Evolutionary conservation across 2,329 filamentous ascomycete species (phyloP), one percentile per base, ranked within the genome.

Genomic region (Monosporascus sp.): DNA sequence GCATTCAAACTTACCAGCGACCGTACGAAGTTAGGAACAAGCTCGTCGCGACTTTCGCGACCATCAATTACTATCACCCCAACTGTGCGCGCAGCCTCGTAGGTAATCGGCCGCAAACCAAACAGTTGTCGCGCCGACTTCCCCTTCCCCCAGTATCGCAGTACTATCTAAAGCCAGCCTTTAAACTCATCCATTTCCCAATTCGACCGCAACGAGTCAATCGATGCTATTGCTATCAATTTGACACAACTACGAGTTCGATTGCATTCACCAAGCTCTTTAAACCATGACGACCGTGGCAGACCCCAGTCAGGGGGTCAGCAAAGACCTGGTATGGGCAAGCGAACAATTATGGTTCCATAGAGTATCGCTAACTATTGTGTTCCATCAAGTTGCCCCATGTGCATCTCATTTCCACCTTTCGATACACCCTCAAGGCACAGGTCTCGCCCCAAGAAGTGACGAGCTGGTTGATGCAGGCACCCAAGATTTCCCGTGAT

Each of bases 351-450:
- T 34, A 34, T 5, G 3, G 31, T 14, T 34, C 31, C 31, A 14
- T 34, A 14, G 31, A 34, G 31, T 3, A 34, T 11, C 14, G 31
- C 31, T 34, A 34, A 34, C 31, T 34, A 11, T 34, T 5, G 2
- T 34, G 31, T 34, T 14, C 31, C 9, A 14, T 36, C 18, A 66
- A 94, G 89, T 82, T 95, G 66, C 86, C 85, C 50, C 93, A 97
- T 74, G 84, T 97, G 62, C 93, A 97, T 70, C 83, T 97, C 57
- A 78, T 97, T 58, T 97, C 91, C 48, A 86, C 85, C 41, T 88
- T 87, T 68, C 83, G 87, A 63, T 97, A 92, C 70, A 89, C 93
- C 2, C 73, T 82, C 55, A 83, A 88, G 65, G 83, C 84, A 49
- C 81, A 83, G 50, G 78, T 96, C 60, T 83, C 86, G 61, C 77